phyloP scores from a whole-genome alignment of 257 asterid species.

The Plectranthus barbatus region DNA sequence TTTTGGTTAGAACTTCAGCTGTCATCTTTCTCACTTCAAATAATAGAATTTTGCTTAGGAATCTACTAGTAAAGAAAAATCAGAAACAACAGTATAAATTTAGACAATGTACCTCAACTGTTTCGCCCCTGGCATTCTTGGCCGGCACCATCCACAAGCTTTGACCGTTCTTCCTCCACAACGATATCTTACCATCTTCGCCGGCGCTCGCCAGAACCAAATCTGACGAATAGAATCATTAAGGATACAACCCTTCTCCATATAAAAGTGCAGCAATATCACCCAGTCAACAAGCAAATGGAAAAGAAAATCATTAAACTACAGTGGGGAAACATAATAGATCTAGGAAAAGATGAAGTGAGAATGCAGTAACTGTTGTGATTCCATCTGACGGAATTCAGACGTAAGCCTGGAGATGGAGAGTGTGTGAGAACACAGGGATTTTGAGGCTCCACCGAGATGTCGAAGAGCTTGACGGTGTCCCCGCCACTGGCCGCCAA shows the following conservation, averaged over 20 bases:
- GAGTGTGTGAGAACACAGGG: conserved; percentile 71
- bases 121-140: conserved; percentile 52
- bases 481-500: conserved; percentile 88
- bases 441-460: conserved; percentile 68
- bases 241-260: not conserved
- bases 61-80: not conserved
- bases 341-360: conserved; percentile 11
- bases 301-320: not conserved
- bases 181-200: conserved; percentile 67
- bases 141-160: conserved; percentile 79
- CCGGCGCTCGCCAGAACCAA: conserved; percentile 95
- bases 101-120: conserved; percentile 58
- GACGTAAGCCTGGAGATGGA: conserved; percentile 70
- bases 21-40: conserved; percentile 5
- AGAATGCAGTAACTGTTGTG: conserved; percentile 63
- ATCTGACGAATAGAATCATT: conserved; percentile 31
- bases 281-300: not conserved
- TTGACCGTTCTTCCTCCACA: conserved; percentile 84
- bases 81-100: too few relatives aligned
- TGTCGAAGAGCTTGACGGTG: conserved; percentile 88
- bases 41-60: not conserved
- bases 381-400: conserved; percentile 93
- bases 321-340: not conserved
- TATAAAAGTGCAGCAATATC: not conserved
- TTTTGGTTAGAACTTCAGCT: not conserved